Conservation (phyloP, 257 asterid species). For the Lithospermum erythrorhizon region DNA sequence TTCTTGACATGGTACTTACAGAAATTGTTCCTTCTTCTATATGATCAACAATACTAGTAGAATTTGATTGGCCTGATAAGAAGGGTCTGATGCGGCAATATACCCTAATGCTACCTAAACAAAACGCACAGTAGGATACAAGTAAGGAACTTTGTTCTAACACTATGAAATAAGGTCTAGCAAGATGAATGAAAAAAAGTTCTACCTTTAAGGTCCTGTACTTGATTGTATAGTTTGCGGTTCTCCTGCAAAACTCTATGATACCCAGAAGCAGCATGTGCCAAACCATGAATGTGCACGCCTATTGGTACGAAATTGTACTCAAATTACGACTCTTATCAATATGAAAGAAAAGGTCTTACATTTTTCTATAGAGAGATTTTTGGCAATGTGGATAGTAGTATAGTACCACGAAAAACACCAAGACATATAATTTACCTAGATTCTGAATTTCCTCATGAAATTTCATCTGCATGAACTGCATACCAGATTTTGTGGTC, state of each 20-base stretch:
- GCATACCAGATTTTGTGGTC: conserved; percentile 78
- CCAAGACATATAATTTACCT: conserved; percentile 31
- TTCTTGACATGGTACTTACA: conserved; percentile 46
- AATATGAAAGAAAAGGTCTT: background rate
- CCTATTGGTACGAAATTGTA: conserved; percentile 31
- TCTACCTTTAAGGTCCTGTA: conserved; percentile 92
- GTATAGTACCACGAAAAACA: conserved; percentile 8
- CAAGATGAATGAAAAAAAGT: background rate
- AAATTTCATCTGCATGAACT: conserved; percentile 83
- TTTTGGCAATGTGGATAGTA: background rate
- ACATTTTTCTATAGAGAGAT: background rate
- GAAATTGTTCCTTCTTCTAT: conserved; percentile 82
- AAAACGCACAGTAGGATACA: conserved; percentile 3
- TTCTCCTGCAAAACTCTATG: conserved; percentile 94
- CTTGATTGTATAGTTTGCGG: conserved; percentile 94
- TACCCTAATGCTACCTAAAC: conserved; percentile 88
- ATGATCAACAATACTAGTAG: conserved; percentile 56
- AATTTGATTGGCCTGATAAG: conserved; percentile 45
- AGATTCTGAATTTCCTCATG: conserved; percentile 73
- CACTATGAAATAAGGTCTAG: background rate
- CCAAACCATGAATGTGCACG: conserved; percentile 68
- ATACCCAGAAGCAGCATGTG: conserved; percentile 95
- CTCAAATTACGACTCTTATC: background rate
- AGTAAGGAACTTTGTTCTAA: conserved; percentile 8
- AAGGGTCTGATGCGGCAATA: conserved; percentile 96